Conservation (phyloP, 2,329 filamentous ascomycete genomes). For the Stemphylium beticola region DNA sequence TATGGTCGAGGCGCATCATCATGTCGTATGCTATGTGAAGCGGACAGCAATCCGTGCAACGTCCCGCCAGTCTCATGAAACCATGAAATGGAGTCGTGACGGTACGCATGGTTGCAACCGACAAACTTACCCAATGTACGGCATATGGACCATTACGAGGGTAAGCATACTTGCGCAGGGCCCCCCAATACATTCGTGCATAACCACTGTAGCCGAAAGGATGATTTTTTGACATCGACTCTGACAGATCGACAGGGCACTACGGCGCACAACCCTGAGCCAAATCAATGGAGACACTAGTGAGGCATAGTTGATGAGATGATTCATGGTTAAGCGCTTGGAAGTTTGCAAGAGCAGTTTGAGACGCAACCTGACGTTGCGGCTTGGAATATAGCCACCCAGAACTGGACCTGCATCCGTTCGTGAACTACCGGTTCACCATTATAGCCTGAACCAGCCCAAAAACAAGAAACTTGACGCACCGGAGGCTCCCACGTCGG, state of each 20-base stretch:
- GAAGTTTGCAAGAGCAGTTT: neutral
- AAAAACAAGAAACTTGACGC: neutral
- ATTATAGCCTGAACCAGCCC: neutral
- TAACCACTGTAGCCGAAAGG: neutral
- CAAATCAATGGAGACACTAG: neutral
- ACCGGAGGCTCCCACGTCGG: neutral
- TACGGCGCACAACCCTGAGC: neutral
- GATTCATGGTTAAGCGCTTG: neutral
- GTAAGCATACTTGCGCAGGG: neutral
- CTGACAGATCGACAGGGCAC: constrained; percentile 1
- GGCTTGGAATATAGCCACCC: constrained; percentile 2
- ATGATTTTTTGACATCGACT: constrained; percentile 1
- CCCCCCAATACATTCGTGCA: neutral
- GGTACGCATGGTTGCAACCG: neutral
- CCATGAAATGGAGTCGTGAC: neutral
- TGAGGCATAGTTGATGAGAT: neutral
- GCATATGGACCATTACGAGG: neutral
- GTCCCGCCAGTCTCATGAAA: neutral
- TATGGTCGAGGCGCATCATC: constrained; percentile 1
- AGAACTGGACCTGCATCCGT: neutral
- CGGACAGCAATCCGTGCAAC: neutral
- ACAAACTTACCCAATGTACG: neutral
- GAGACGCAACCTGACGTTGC: neutral
- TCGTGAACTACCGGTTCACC: neutral
- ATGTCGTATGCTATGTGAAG: neutral